Conservation (phyloP, 2,329 filamentous ascomycete species). For the Fusarium anthophilum region DNA sequence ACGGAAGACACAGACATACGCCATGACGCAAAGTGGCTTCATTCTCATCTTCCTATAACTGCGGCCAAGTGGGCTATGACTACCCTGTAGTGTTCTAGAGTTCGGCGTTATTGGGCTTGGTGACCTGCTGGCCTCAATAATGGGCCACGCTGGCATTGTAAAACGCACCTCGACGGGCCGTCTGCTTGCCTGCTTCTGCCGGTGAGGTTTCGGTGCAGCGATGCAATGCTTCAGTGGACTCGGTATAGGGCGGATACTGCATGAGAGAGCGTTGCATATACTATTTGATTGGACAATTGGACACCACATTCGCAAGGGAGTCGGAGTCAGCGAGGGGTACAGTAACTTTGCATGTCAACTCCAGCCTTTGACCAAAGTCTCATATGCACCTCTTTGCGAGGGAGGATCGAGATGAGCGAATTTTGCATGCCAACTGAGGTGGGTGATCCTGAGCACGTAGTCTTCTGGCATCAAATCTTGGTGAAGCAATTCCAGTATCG, state of each 20-base stretch:
- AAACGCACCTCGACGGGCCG: conserved; percentile 29
- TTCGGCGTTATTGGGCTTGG: conserved; percentile 6
- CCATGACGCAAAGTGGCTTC: conserved; percentile 38
- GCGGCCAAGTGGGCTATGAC: conserved; percentile 33
- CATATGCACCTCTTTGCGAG: conserved; percentile 19
- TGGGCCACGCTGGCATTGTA: conserved; percentile 40
- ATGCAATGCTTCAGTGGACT: conserved; percentile 36
- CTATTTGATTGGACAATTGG: conserved; percentile 36
- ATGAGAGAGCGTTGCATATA: not conserved
- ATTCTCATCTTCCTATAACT: conserved; percentile 29
- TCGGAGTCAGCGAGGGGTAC: conserved; percentile 20
- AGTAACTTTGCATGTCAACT: conserved; percentile 14
- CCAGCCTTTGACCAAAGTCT: conserved; percentile 19
- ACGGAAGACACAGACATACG: conserved; percentile 17
- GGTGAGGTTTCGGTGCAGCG: conserved; percentile 3
- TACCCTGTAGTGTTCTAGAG: conserved; percentile 38
- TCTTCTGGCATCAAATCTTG: not conserved
- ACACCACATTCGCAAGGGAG: conserved; percentile 18
- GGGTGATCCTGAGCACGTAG: not conserved
- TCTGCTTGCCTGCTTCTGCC: conserved; percentile 12
- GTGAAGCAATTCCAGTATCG: conserved; percentile 20
- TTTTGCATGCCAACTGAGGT: conserved; percentile 12
- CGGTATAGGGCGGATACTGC: not conserved
- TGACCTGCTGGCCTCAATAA: conserved; percentile 36
- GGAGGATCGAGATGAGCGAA: conserved; percentile 33